These are phyloP conservation scores for Claviceps sp. DNA, from an alignment of 2,329 filamentous ascomycete genomes.

Conservation along the genomic window DNA sequence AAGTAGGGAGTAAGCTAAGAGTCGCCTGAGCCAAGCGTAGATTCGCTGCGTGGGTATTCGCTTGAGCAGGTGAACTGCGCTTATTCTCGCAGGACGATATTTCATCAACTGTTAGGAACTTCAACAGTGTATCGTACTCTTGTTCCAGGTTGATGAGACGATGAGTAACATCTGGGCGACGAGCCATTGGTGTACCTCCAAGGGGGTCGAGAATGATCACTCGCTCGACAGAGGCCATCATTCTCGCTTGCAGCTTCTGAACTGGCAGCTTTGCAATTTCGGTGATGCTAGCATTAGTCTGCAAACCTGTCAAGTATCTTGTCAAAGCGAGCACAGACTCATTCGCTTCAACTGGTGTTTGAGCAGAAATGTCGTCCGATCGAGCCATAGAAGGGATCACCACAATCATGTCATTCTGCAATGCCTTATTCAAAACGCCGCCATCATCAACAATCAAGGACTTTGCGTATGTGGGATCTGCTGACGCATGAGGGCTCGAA, in stretches of 20 bases:
- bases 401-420: constrained; percentile 21
- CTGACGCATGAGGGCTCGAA: neutral
- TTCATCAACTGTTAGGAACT: constrained; percentile 36
- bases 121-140: constrained; percentile 59
- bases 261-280: constrained; percentile 7
- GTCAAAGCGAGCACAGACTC: constrained; percentile 67
- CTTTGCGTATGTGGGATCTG: constrained; percentile 12
- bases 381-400: constrained; percentile 30
- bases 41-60: constrained; percentile 49
- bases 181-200: constrained; percentile 65
- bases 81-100: neutral
- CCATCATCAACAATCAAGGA: constrained; percentile 19
- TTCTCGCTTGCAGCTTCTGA: constrained; percentile 26
- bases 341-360: constrained; percentile 29
- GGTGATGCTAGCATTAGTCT: constrained; percentile 20
- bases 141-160: constrained; percentile 85
- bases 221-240: constrained; percentile 58
- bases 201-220: constrained; percentile 80
- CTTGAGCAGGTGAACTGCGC: constrained; percentile 3
- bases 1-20: constrained; percentile 64
- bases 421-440: constrained; percentile 18
- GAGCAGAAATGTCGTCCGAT: constrained; percentile 25
- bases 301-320: constrained; percentile 58
- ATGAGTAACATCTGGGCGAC: constrained; percentile 22
- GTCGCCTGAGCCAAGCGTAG: constrained; percentile 57